Evolutionary conservation across 164 flowering plant species (phyloP), one percentile per base, ranked within the genome.

Genomic region (Nymphaea thermarum): DNA sequence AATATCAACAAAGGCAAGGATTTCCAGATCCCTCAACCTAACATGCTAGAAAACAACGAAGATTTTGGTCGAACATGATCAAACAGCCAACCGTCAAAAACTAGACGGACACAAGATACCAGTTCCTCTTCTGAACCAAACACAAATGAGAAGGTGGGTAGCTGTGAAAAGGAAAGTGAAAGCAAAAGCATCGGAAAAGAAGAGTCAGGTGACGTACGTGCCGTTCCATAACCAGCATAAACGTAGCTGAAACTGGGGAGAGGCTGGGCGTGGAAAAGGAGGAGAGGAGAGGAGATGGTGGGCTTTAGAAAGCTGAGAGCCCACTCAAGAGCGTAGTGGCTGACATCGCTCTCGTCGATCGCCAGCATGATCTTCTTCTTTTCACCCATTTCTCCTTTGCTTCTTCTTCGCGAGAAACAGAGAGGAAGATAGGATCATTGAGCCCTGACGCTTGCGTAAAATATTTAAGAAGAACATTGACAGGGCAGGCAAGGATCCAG

Each of bases 311-410:
- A 81, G 3, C 73, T 66, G 10, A 90, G 84, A 0, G 80, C 70
- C 97, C 97, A 90, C 14, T 74, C 64, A 3, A 88, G 83, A 10
- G 97, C 94, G 69, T 81, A 79, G 73, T 72, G 82, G 70, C 93
- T 90, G 80, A 75, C 79, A n/a, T 88, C 94, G 72, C 89, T 84
- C 63, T 84, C 94, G 43, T 90, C 94, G 1, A 90, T 82, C 10
- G 90, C 93, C 74, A 90, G 81, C 92, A 88, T 84, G 73, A 85
- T 77, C 74, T 81, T 82, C 81, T 78, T 85, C 79, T 76, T 76
- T 14, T 43, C 72, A 15, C 18, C 71, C 73, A 72, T 77, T 18
- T 65, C 68, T 68, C 47, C n/a, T 16, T 73, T 25, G 36, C 36
- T 25, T 25, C 36, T 25, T 25, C 36, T 25, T 25, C 36, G 36